Evolutionary conservation across 1,284 basidiomycete species (phyloP).

Genomic region (Rhodofomes roseus): DNA sequence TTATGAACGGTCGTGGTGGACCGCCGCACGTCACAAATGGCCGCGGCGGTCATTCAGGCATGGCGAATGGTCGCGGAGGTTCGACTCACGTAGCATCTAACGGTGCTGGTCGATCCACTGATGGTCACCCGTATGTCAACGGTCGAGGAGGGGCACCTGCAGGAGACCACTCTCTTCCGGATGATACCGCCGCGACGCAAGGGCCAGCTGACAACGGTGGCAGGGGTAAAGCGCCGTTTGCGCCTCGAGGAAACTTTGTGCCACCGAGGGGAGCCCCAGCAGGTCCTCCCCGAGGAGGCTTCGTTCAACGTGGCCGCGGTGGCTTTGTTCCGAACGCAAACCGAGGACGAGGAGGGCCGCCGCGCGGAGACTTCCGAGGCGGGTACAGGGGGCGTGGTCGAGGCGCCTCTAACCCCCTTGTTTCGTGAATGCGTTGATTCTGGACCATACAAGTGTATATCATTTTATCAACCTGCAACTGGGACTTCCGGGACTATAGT

Average conservation of each 20-base stretch:
- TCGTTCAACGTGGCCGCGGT: constrained; percentile 31
- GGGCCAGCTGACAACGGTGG: constrained; percentile 4
- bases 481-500: not conserved
- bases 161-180: not conserved
- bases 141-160: not conserved
- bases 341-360: constrained; percentile 15
- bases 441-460: not conserved
- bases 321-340: constrained; percentile 25
- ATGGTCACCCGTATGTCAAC: not conserved
- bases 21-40: constrained; percentile 1
- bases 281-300: constrained; percentile 19
- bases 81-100: not conserved
- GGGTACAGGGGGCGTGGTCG: constrained; percentile 16
- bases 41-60: constrained; percentile 1
- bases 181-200: not conserved
- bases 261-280: constrained; percentile 1
- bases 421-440: not conserved
- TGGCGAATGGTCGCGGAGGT: constrained; percentile 9
- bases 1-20: constrained; percentile 21
- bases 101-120: not conserved
- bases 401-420: not conserved
- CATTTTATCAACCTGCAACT: not conserved
- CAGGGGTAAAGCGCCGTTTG: constrained; percentile 5
- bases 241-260: not conserved
- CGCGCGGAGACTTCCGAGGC: constrained; percentile 16